These are phyloP conservation scores for Ophiocordyceps australis DNA, from an alignment of 2,329 filamentous ascomycete species.

Conservation along the genomic window DNA sequence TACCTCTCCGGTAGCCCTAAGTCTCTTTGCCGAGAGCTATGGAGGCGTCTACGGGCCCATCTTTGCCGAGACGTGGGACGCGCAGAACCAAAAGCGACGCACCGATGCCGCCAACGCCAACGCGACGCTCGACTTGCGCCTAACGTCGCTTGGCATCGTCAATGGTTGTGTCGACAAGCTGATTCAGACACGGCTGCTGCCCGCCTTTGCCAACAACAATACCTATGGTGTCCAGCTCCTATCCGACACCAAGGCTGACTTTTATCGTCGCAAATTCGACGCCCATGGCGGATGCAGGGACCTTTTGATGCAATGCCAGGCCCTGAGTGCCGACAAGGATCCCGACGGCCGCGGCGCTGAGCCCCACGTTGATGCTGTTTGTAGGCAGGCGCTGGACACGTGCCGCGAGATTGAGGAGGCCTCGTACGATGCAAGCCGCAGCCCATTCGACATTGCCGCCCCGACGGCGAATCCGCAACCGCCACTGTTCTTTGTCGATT, in stretches of 20 bases:
- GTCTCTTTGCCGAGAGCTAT: conserved; percentile 52
- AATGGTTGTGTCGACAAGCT: conserved; percentile 53
- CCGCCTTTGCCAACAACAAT: conserved; percentile 41
- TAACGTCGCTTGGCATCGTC: conserved; percentile 48
- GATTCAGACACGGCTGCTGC: conserved; percentile 38
- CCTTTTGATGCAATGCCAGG: conserved; percentile 31
- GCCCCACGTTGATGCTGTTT: conserved; percentile 21
- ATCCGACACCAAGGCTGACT: conserved; percentile 28
- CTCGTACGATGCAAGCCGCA: conserved; percentile 36
- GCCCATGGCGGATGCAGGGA: conserved; percentile 30
- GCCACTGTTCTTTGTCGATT: conserved; percentile 38
- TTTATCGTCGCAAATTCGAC: conserved; percentile 16
- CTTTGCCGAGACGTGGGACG: conserved; percentile 38
- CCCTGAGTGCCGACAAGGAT: conserved; percentile 18
- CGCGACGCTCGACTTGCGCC: conserved; percentile 36
- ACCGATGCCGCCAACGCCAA: conserved; percentile 28
- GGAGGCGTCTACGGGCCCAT: conserved; percentile 52
- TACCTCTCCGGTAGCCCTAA: conserved; percentile 32
- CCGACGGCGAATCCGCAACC: conserved; percentile 41
- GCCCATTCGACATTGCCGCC: conserved; percentile 43
- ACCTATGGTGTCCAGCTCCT: conserved; percentile 45
- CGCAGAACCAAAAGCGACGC: conserved; percentile 40
- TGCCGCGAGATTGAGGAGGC: conserved; percentile 33
- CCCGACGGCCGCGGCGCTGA: conserved; percentile 20
- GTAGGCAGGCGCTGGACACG: conserved; percentile 26